Evolutionary conservation across 208 protist genomes (phyloP), one percentile per base, ranked within the genome.

Genomic region (Crithidia expoeki): DNA sequence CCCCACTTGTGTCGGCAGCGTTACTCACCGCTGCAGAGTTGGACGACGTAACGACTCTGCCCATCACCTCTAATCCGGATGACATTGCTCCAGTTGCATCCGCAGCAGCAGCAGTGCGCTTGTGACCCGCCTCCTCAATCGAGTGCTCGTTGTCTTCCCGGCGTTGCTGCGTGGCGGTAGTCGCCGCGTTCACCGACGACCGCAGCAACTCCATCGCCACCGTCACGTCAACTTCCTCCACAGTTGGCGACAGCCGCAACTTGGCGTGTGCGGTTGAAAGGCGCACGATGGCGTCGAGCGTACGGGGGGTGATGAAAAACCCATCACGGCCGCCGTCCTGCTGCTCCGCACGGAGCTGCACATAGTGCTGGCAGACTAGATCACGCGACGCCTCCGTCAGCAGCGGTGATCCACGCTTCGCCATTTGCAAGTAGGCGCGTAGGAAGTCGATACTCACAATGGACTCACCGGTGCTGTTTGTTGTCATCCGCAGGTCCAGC

Each of bases 251-350:
- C n/a, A 99, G 85, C 2, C 95, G 88, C 57, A 93, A 69, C 82
- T 99, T 99, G 5, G 98, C 98, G 68, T 98, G 86, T 0, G 98
- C 98, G 36, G 95, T 98, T 28, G 96, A 74, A 16, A 99, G 85
- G 33, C 98, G 94, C 50, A 99, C 98, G 36, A 99, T 84, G n/a
- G 95, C 97, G 84, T 99, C 98, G 40, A 99, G 86, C 11, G 97
- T 98, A 83, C 98, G 90, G 19, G 98, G 90, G 10, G 98, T 99
- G 62, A 99, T 78, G 68, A 89, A 94, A 67, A 97, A 93, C 21
- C 88, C 88, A 51, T 93, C 88, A 27, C 75, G 67, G 72, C 89
- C 73, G 66, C 85, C 81, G 59, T 90, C 79, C 38, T 85, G 66
- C 76, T 96, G 83, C 70, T 94, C 92, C 4, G 80, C 73, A 40